phyloP scores from a whole-genome alignment of 306 rosid genomes.

The Cicer cuneatum region DNA sequence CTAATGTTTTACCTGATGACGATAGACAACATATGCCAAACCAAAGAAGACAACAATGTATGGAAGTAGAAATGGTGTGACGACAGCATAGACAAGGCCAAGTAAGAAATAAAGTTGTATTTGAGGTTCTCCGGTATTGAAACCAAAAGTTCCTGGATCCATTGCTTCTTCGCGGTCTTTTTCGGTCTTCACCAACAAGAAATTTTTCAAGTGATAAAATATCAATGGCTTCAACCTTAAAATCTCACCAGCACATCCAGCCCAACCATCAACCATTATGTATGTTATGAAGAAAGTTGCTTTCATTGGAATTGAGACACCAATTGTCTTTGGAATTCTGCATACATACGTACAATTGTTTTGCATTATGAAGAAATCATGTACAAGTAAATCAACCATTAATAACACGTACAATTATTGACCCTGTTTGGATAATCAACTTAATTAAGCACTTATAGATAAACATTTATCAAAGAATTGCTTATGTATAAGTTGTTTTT shows the following conservation, averaged over 20 bases:
- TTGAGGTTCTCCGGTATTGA: conserved; percentile 95
- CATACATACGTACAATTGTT: conserved; percentile 44
- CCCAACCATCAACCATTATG: conserved; percentile 99
- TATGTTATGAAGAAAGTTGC: conserved; percentile 98
- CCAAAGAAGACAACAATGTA: conserved; percentile 86
- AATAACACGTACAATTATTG: not conserved
- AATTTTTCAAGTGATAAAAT: conserved; percentile 75
- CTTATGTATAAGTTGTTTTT: too few species aligned
- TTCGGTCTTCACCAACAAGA: conserved; percentile 88
- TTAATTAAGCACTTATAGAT: too few species aligned
- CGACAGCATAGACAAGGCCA: conserved; percentile 94
- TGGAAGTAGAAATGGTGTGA: conserved; percentile 87
- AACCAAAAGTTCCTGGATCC: conserved; percentile 97
- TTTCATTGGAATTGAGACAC: conserved; percentile 98
- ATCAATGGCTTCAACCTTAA: conserved; percentile 87
- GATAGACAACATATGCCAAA: conserved; percentile 84
- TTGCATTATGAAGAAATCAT: conserved; percentile 21
- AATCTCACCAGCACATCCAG: conserved; percentile 97
- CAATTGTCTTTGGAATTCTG: conserved; percentile 91
- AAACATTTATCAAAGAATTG: too few species aligned
- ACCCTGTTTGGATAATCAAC: too few species aligned
- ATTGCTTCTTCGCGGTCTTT: conserved; percentile 96
- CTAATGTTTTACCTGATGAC: conserved; percentile 79
- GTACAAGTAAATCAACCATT: not conserved
- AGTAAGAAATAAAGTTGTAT: conserved; percentile 94